Percentiles rank a stretch among this genome's conserved stretches.
Conservation (phyloP, 2,329 filamentous ascomycete species). For the Samsoniella hepiali region DNA sequence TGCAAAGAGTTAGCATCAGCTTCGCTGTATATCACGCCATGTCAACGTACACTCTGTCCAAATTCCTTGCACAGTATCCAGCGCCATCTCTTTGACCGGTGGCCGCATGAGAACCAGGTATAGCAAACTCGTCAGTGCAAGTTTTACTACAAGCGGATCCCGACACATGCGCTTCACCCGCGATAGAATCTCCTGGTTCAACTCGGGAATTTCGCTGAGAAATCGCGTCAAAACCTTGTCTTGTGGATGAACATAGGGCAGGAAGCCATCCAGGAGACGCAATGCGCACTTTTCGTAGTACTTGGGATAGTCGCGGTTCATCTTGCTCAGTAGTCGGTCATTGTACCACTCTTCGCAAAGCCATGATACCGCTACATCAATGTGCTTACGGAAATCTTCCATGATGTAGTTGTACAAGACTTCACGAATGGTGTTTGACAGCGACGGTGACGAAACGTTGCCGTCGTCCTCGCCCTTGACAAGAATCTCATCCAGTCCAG, state of each 20-base stretch:
- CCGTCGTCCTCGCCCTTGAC: conserved; percentile 55
- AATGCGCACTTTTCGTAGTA: conserved; percentile 79
- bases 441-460: conserved; percentile 37
- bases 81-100: conserved; percentile 58
- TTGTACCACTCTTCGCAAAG: conserved; percentile 98
- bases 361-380: conserved; percentile 90
- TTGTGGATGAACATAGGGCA: conserved; percentile 85
- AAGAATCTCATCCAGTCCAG: conserved; percentile 60
- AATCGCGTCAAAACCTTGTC: conserved; percentile 91
- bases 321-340: conserved; percentile 55
- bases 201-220: conserved; percentile 81
- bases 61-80: conserved; percentile 64
- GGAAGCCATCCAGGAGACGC: conserved; percentile 80
- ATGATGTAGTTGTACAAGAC: conserved; percentile 80
- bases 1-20: conserved; percentile 27
- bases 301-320: conserved; percentile 46
- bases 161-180: conserved; percentile 67
- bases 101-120: conserved; percentile 67
- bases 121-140: conserved; percentile 62
- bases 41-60: conserved; percentile 60
- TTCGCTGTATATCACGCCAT: neutral
- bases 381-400: conserved; percentile 85
- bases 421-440: conserved; percentile 72
- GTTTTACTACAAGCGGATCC: conserved; percentile 61
- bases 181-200: conserved; percentile 68